Evolutionary conservation across 129 eudicot species (phyloP), one percentile per base, ranked within the genome.

Genomic region (Flaveria brownii): DNA sequence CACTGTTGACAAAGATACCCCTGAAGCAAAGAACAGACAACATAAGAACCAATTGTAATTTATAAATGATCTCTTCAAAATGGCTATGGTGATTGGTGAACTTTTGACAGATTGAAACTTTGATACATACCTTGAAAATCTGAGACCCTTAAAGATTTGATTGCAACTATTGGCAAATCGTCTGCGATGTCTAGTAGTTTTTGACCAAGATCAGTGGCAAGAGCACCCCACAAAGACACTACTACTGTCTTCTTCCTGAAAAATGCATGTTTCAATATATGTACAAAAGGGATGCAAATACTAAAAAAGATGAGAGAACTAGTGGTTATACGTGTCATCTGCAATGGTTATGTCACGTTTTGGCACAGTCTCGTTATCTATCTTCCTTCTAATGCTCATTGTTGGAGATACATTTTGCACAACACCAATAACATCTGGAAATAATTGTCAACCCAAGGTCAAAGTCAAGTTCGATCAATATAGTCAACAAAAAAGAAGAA

Each of bases 271-370:
- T 74, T 68, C 6, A 80, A 28, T 17, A 30, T 59, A 60, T 12
- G 49, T 11, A 64, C 16, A 56, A 33, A 57, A 49, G 4, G 46
- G 6, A 33, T 64, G 18, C 0, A 36, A 64, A 33, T 8, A 8
- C 15, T 64, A 16, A 62, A 59, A 59, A 9, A 17, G 4, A 10
- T 2, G 30, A 70, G 13, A 5, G 8, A 45, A 46, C 4, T 5
- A 39, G 43, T 33, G 55, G 60, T 82, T 9, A 74, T 85, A 94
- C 97, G 96, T 84, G 55, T 87, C 96, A 91, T 95, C 97, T 71
- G 97, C 99, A 45, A 91, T 95, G 22, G 91, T 84, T 51, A 95
- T 89, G 56, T 95, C 99, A 80, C 97, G 97, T 73, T 95, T 95
- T 15, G 96, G 88, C 22, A 91, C 25, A 2, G 79, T 75, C 52